Percentiles rank a stretch among this genome's conserved stretches.
Evolutionary conservation across 441 rosid species (phyloP).

Genomic region (Biscutella laevigata): DNA sequence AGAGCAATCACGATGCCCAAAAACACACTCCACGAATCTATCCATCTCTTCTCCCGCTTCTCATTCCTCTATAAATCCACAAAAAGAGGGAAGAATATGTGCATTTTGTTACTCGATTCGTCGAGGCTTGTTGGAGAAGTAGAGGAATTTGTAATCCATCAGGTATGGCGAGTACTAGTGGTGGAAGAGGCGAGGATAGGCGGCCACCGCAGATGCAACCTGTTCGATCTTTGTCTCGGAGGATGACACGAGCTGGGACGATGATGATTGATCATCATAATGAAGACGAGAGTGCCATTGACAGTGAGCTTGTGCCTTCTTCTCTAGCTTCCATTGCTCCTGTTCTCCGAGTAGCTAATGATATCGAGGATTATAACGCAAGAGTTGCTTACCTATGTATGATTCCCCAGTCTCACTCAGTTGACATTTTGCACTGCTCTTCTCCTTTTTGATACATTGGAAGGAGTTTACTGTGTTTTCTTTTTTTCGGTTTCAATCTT

Average conservation of each 20-base stretch:
- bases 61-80: not conserved
- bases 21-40: slow-evolving; percentile 61
- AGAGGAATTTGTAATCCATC: not conserved
- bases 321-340: slow-evolving; percentile 56
- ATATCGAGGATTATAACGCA: slow-evolving; percentile 50
- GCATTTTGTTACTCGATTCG: slow-evolving; percentile 15
- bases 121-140: not conserved
- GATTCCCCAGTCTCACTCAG: not conserved
- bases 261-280: slow-evolving; percentile 45
- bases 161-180: slow-evolving; percentile 73
- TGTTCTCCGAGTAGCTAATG: slow-evolving; percentile 88
- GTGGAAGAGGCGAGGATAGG: slow-evolving; percentile 35
- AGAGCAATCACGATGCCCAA: slow-evolving; percentile 53
- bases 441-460: not conserved
- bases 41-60: slow-evolving; percentile 20
- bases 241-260: slow-evolving; percentile 40
- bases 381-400: slow-evolving; percentile 89
- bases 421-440: too few species aligned
- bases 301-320: slow-evolving; percentile 92
- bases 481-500: not conserved
- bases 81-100: slow-evolving; percentile 11
- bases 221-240: slow-evolving; percentile 34
- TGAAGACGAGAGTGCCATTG: slow-evolving; percentile 41
- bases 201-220: slow-evolving; percentile 28
- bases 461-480: not conserved